A percentile compares a stretch with the other conserved stretches of the same genome.
Evolutionary conservation across 2,329 filamentous ascomycete species (phyloP).

Genomic region (Parastagonospora nodorum): DNA sequence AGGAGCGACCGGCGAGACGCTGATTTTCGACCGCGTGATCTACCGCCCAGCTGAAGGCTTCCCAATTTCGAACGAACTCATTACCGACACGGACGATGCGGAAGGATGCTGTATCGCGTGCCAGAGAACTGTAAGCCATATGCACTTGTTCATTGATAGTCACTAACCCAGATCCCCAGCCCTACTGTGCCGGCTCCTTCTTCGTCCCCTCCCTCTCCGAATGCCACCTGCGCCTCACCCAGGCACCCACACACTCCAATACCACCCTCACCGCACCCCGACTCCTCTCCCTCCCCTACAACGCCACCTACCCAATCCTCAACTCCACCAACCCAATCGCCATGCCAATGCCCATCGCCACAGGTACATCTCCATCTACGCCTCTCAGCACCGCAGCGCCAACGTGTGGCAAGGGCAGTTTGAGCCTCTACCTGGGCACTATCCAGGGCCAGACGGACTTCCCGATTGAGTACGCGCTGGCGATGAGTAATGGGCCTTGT

Average conservation of each 20-base stretch:
- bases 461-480: slow-evolving; percentile 16
- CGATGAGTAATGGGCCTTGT: slow-evolving; percentile 31
- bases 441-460: slow-evolving; percentile 23
- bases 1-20: slow-evolving; percentile 14
- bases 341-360: slow-evolving; percentile 3
- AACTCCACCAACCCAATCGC: slow-evolving; percentile 7
- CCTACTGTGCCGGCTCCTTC: slow-evolving; percentile 32
- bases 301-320: not conserved
- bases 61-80: slow-evolving; percentile 26
- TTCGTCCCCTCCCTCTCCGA: slow-evolving; percentile 19
- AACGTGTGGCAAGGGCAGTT: slow-evolving; percentile 14
- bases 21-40: slow-evolving; percentile 29
- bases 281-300: not conserved
- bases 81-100: slow-evolving; percentile 14
- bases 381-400: slow-evolving; percentile 1
- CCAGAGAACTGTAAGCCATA: slow-evolving; percentile 25
- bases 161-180: not conserved
- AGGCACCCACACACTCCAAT: slow-evolving; percentile 5
- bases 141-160: not conserved
- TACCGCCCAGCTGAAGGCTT: slow-evolving; percentile 24
- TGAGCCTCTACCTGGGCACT: slow-evolving; percentile 22
- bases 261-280: not conserved
- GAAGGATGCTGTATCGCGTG: slow-evolving; percentile 32
- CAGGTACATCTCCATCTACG: slow-evolving; percentile 4
- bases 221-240: slow-evolving; percentile 32